Evolutionary conservation across 202 grass and related monocot genomes (phyloP).

Genomic region (Setaria viridis): DNA sequence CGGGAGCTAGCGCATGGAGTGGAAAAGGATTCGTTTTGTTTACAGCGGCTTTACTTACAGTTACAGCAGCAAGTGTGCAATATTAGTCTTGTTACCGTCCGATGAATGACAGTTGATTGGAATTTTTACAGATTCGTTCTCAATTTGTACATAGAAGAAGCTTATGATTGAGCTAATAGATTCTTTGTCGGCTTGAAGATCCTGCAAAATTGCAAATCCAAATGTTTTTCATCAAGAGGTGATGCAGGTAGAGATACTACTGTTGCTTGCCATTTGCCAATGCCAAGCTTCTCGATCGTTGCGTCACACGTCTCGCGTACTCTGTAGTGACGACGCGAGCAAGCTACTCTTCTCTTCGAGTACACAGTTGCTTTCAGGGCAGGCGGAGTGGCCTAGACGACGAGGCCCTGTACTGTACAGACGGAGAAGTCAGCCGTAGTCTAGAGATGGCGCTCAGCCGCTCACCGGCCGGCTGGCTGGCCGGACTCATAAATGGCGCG

Average conservation of each 20-base stretch:
- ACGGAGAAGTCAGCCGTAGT: not conserved
- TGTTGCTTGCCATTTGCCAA: not conserved
- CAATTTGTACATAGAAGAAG: slow-evolving; percentile 44
- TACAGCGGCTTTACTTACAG: not conserved
- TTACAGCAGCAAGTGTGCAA: slow-evolving; percentile 12
- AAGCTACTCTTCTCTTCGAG: not conserved
- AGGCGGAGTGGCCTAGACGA: not conserved
- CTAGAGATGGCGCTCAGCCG: not conserved
- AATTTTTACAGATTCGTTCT: not conserved
- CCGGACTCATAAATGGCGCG: slow-evolving; percentile 12
- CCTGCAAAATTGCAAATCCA: not conserved
- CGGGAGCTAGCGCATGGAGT: not conserved
- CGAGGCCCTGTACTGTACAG: not conserved
- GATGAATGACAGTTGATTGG: not conserved
- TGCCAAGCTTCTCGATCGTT: not conserved
- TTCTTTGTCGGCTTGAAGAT: slow-evolving; percentile 10
- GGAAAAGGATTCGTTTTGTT: not conserved
- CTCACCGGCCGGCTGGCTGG: slow-evolving; percentile 9
- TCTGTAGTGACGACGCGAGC: not conserved
- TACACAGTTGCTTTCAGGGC: not conserved
- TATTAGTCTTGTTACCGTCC: not conserved
- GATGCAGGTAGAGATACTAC: not conserved
- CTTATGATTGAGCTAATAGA: not conserved
- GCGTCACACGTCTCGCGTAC: not conserved
- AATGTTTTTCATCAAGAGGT: not conserved